A percentile compares a stretch with the other conserved stretches of the same genome.
These are phyloP conservation scores for Hyphopichia khmerensis DNA, from an alignment of 1,139 yeast genomes.

Conservation along the genomic window DNA sequence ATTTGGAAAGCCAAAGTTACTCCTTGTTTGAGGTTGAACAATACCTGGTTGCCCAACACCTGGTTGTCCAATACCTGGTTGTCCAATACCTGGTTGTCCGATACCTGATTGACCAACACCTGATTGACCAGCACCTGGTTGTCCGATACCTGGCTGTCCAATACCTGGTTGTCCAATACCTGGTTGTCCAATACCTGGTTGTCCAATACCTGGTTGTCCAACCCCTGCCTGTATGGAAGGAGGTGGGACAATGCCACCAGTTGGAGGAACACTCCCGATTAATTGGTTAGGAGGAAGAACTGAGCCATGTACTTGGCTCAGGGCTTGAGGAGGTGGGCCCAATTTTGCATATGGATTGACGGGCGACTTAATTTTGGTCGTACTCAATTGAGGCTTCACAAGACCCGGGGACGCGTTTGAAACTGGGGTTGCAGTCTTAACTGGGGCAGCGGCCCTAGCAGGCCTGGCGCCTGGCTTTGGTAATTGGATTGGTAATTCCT, in stretches of 20 bases:
- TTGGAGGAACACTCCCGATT: not conserved
- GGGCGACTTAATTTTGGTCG: conserved; percentile 9
- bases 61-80: not conserved
- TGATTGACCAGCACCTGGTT: not conserved
- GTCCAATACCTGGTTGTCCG: not conserved
- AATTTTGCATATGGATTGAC: conserved; percentile 17
- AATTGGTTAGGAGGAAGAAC: conserved; percentile 1
- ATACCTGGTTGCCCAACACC: not conserved
- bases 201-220: conserved; percentile 2
- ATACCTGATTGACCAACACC: not conserved
- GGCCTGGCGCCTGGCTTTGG: conserved; percentile 26
- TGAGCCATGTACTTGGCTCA: not conserved
- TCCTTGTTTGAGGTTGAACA: not conserved
- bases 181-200: not conserved
- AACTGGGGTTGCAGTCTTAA: not conserved
- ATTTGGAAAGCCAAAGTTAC: not conserved
- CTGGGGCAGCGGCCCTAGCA: conserved; percentile 29
- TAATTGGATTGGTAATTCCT: conserved; percentile 47
- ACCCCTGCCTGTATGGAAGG: conserved; percentile 7
- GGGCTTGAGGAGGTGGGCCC: conserved; percentile 4
- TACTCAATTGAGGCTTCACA: not conserved
- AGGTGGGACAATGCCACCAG: conserved; percentile 5
- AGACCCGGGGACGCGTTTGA: conserved; percentile 3
- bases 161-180: not conserved
- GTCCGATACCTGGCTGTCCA: not conserved